These are phyloP conservation scores for Marchantia paleacea DNA, from an alignment of 225 moss, liverwort and hornwort genomes.

Conservation along the genomic window DNA sequence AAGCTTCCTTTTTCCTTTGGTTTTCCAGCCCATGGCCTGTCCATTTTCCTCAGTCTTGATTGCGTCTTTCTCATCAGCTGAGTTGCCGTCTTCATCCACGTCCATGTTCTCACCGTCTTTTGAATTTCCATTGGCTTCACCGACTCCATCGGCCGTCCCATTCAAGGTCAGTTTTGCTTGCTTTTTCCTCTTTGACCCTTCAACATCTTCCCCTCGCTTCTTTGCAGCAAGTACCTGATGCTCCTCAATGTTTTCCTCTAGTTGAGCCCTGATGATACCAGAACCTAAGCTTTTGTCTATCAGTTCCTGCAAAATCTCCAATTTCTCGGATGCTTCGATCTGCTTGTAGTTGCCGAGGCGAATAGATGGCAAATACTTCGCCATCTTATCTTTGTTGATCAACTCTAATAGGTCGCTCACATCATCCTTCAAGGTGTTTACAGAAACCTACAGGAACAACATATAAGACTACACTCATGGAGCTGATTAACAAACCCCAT, in stretches of 20 bases:
- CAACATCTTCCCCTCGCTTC: conserved; percentile 78
- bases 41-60: conserved; percentile 43
- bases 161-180: conserved; percentile 60
- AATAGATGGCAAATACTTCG: conserved; percentile 61
- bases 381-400: conserved; percentile 58
- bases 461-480: background rate
- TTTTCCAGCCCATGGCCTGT: conserved; percentile 82
- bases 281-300: conserved; percentile 70
- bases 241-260: conserved; percentile 90
- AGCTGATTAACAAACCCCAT: background rate
- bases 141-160: conserved; percentile 41
- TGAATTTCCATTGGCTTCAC: conserved; percentile 43
- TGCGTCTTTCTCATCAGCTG: conserved; percentile 41
- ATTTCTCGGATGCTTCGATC: conserved; percentile 55
- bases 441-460: conserved; percentile 27
- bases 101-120: conserved; percentile 28
- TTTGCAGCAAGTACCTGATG: conserved; percentile 67
- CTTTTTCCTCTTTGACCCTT: conserved; percentile 67
- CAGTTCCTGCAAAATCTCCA: conserved; percentile 80
- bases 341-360: conserved; percentile 77
- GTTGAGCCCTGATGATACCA: conserved; percentile 68
- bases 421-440: conserved; percentile 83
- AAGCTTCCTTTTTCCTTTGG: conserved; percentile 83
- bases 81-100: conserved; percentile 21
- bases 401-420: conserved; percentile 87